These are phyloP conservation scores for Helminthosporium solani DNA, from an alignment of 2,329 filamentous ascomycete genomes.

Conservation along the genomic window DNA sequence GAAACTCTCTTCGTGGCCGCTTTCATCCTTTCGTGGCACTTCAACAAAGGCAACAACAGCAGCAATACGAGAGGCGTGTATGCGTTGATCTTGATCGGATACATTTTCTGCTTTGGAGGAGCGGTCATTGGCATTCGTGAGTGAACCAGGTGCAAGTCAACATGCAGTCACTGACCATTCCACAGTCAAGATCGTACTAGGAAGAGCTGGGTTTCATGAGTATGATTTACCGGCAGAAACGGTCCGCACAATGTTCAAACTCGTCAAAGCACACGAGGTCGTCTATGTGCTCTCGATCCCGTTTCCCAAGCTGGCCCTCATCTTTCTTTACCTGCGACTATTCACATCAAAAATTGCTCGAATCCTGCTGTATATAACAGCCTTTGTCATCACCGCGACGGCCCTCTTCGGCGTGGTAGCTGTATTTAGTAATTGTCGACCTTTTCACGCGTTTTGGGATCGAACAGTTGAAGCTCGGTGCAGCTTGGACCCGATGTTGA, in stretches of 20 bases:
- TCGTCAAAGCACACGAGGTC: slow-evolving; percentile 19
- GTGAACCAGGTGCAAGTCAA: neutral
- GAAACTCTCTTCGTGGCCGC: slow-evolving; percentile 20
- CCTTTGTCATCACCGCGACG: slow-evolving; percentile 11
- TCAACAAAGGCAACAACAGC: slow-evolving; percentile 14
- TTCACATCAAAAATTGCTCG: slow-evolving; percentile 12
- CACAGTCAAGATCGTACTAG: slow-evolving; percentile 19
- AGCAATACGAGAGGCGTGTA: slow-evolving; percentile 13
- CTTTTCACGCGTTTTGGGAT: slow-evolving; percentile 17
- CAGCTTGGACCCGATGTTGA: slow-evolving; percentile 13
- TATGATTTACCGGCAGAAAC: slow-evolving; percentile 8
- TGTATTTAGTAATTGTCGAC: slow-evolving; percentile 15
- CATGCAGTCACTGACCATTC: slow-evolving; percentile 3
- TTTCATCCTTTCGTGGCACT: slow-evolving; percentile 22
- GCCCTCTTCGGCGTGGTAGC: slow-evolving; percentile 15
- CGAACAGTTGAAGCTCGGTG: slow-evolving; percentile 5
- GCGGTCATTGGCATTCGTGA: slow-evolving; percentile 18
- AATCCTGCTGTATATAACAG: slow-evolving; percentile 12
- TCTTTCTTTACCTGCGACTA: slow-evolving; percentile 21
- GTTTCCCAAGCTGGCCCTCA: slow-evolving; percentile 22
- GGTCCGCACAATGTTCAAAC: slow-evolving; percentile 13
- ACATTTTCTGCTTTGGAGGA: slow-evolving; percentile 20
- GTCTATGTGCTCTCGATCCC: slow-evolving; percentile 18
- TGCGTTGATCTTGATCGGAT: slow-evolving; percentile 14
- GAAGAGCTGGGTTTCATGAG: slow-evolving; percentile 19